Conservation (phyloP, 1,139 yeast species). For the Yarrowia galli region DNA sequence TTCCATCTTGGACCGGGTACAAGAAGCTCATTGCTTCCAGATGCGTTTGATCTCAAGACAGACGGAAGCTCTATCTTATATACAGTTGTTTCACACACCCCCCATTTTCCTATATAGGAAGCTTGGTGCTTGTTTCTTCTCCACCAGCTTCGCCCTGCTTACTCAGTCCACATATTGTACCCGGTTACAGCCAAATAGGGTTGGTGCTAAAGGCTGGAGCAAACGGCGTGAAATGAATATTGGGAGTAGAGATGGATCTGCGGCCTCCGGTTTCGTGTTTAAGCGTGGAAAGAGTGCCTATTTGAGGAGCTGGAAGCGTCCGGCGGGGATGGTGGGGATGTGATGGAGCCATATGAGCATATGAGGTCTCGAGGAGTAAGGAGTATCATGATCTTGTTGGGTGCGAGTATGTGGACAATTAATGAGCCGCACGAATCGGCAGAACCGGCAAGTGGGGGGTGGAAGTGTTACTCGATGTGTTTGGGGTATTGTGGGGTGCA, state of each 20-base stretch:
- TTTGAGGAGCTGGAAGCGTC: conserved; percentile 28
- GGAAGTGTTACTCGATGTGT: neutral
- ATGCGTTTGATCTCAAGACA: too few relatives aligned
- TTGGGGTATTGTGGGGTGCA: neutral
- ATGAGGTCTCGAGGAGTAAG: neutral
- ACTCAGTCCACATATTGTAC: conserved; percentile 27
- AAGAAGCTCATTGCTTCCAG: too few relatives aligned
- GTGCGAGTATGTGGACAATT: neutral
- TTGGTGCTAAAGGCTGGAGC: neutral
- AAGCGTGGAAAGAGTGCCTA: conserved; percentile 6
- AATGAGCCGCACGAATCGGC: conserved; percentile 23
- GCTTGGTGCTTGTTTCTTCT: neutral
- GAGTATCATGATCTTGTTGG: neutral
- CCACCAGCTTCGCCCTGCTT: conserved; percentile 1
- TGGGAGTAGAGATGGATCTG: neutral
- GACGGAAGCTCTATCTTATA: too few relatives aligned
- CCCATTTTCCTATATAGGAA: neutral
- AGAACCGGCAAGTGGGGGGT: conserved; percentile 14
- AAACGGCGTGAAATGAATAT: conserved; percentile 15
- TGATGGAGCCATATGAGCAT: too few relatives aligned
- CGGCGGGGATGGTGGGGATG: neutral
- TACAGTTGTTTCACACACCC: too few relatives aligned
- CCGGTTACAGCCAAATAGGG: conserved; percentile 27
- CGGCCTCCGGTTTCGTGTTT: neutral
- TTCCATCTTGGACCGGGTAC: too few relatives aligned